These are phyloP conservation scores for Podaxis sp. DNA, from an alignment of 768 basidiomycete genomes.

Conservation along the genomic window DNA sequence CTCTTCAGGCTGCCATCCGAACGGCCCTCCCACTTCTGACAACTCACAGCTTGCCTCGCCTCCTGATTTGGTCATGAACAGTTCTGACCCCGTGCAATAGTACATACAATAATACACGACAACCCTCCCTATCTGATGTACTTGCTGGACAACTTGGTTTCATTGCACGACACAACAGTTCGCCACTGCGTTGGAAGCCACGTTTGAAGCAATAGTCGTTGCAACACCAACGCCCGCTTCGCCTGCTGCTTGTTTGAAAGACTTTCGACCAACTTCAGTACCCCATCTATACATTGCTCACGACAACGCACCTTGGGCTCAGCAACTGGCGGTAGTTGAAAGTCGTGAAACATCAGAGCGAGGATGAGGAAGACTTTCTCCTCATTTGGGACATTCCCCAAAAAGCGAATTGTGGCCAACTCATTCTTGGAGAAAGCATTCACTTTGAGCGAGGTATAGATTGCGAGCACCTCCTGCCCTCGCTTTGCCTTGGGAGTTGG, in stretches of 20 bases:
- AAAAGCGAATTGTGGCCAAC: constrained; percentile 19
- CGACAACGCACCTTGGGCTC: constrained; percentile 14
- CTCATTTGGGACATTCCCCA: constrained; percentile 15
- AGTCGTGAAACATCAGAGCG: constrained; percentile 15
- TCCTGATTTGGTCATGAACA: background rate
- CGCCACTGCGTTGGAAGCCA: constrained; percentile 2
- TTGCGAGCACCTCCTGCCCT: constrained; percentile 13
- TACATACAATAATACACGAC: constrained; percentile 2
- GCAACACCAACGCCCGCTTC: constrained; percentile 2
- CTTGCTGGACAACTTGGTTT: background rate
- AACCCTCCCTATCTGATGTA: background rate
- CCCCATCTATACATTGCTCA: background rate
- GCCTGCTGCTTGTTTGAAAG: constrained; percentile 6
- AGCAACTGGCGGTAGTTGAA: constrained; percentile 16
- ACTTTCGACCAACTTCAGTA: background rate
- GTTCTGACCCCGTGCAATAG: background rate
- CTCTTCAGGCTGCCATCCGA: background rate
- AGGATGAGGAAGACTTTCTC: constrained; percentile 21
- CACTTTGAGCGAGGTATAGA: constrained; percentile 13
- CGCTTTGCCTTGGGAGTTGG: constrained; percentile 15
- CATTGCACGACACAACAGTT: constrained; percentile 6
- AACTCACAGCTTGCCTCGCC: background rate
- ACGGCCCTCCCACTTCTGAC: background rate
- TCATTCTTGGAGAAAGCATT: constrained; percentile 20
- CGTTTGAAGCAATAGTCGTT: constrained; percentile 8